Evolutionary conservation across 345 rosid species (phyloP), one percentile per base, ranked within the genome.

Genomic region (Citrus maxima): DNA sequence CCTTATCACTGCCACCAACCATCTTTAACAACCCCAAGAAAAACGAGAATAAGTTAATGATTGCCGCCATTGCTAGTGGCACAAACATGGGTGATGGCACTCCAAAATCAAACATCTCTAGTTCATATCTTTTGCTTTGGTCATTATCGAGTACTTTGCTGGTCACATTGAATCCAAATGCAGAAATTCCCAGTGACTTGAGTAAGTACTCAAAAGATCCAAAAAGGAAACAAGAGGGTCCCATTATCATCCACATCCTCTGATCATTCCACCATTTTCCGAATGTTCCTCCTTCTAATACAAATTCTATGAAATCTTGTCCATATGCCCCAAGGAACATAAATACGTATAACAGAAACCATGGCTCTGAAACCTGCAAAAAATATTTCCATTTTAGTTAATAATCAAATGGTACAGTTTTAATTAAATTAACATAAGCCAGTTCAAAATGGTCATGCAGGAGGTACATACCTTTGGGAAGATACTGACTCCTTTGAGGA

Each of bases 211-310:
- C 92, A 7, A 79, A 10, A 12, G 67, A n/a, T 7, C 91, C 90
- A 60, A 87, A 88, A 0, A 84, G 30, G 72, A 13, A 80, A 66
- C 93, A 73, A 27, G 95, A 74, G 1, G 88, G 10, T 14, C 95
- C 91, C 67, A 83, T 87, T 38, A 95, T 76, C 73, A 77, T 34
- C 90, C 90, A 92, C 61, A 89, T 87, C 64, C 96, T 86, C 72
- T 86, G 96, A 75, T 87, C 92, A 72, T 85, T 92, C 94, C 94
- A 91, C 98, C 98, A 93, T 76, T 72, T 87, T 25, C 56, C 61
- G 75, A 87, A 62, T 34, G 88, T 88, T 25, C 89, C 90, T 14
- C 88, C 84, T 35, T 68, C 87, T 22, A 85, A 21, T 30, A 84
- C 9, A 73, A 88, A 87, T 2, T 90, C 93, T 0, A 79, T 1